Evolutionary conservation across 1,284 basidiomycete genomes (phyloP).

Genomic region (Tilletia walkeri): DNA sequence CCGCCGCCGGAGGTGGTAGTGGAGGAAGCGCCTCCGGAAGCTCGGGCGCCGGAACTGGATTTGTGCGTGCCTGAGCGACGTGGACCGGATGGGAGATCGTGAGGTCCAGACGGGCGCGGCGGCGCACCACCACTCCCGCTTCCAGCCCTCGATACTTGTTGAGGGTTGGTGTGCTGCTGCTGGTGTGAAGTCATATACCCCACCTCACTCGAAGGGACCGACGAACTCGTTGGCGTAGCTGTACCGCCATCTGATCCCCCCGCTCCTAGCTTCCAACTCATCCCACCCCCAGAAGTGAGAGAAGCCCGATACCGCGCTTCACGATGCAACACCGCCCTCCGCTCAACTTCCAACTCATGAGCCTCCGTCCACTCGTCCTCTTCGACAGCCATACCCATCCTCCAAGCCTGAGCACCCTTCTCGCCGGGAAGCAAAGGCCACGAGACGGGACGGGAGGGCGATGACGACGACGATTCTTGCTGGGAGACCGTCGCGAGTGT

Average conservation of each 20-base stretch:
- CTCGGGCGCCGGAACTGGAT: too few species aligned
- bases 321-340: neutral
- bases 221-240: conserved; percentile 9
- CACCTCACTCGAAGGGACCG: neutral
- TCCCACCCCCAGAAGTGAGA: neutral
- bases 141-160: too few species aligned
- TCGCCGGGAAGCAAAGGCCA: conserved; percentile 13
- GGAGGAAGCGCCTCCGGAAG: too few species aligned
- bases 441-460: neutral
- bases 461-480: neutral
- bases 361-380: conserved; percentile 14
- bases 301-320: conserved; percentile 11
- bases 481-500: conserved; percentile 1
- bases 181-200: neutral
- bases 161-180: too few species aligned
- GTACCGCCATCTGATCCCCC: neutral
- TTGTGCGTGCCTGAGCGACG: too few species aligned
- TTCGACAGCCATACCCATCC: conserved; percentile 4
- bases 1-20: too few species aligned
- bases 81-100: too few species aligned
- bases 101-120: neutral
- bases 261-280: neutral
- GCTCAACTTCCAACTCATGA: neutral
- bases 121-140: too few species aligned
- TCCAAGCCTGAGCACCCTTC: neutral